phyloP scores from a whole-genome alignment of 805 yeast species.

The Yarrowia bubula region DNA sequence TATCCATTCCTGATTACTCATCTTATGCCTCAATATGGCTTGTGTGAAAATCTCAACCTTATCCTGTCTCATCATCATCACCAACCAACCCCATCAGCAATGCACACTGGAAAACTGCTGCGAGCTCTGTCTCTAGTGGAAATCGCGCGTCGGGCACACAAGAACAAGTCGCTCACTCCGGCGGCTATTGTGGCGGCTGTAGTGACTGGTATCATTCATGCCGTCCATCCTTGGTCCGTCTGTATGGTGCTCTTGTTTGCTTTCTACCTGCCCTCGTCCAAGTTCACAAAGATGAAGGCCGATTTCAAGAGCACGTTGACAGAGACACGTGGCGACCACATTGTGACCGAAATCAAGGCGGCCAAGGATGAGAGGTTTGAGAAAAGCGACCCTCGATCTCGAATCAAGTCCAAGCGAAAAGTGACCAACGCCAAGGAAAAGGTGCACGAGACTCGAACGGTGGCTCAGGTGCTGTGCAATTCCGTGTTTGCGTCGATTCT shows the following conservation, averaged over 20 bases:
- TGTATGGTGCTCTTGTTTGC: slow-evolving; percentile 39
- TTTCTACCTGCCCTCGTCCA: slow-evolving; percentile 44
- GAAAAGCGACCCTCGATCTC: background rate
- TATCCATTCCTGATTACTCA: background rate
- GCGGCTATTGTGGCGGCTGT: slow-evolving; percentile 43
- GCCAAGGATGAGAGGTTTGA: slow-evolving; percentile 12
- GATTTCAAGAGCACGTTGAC: slow-evolving; percentile 38
- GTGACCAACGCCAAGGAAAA: slow-evolving; percentile 31
- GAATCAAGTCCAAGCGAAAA: slow-evolving; percentile 3
- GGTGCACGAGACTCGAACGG: slow-evolving; percentile 41
- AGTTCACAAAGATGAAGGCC: slow-evolving; percentile 44
- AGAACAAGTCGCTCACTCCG: slow-evolving; percentile 42
- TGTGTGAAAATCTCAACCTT: background rate
- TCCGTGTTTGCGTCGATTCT: slow-evolving; percentile 43
- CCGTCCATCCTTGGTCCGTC: slow-evolving; percentile 41
- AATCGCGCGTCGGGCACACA: slow-evolving; percentile 36
- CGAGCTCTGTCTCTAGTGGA: slow-evolving; percentile 24
- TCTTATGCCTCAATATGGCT: too few species aligned
- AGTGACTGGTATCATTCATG: slow-evolving; percentile 44
- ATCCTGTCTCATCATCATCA: background rate
- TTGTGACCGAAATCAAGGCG: slow-evolving; percentile 32
- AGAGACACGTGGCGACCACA: slow-evolving; percentile 18
- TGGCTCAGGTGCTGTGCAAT: slow-evolving; percentile 46
- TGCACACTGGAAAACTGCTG: slow-evolving; percentile 24
- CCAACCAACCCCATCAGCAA: background rate